These are phyloP conservation scores for Pontederia crassipes DNA, from an alignment of 176 grass and related monocot species.

Conservation along the genomic window DNA sequence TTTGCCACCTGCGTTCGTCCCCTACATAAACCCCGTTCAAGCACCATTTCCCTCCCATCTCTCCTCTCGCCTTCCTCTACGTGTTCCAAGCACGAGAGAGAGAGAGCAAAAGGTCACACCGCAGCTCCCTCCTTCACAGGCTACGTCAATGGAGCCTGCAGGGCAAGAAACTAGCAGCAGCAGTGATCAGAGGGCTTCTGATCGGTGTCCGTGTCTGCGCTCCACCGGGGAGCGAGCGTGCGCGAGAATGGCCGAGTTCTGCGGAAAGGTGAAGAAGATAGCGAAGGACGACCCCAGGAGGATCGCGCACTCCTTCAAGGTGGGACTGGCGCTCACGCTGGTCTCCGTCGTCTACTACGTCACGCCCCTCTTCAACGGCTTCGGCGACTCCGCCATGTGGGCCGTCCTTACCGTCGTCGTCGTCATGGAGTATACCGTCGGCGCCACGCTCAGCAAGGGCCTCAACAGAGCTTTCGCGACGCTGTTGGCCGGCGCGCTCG, in stretches of 20 bases:
- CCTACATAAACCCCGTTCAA: too few species aligned
- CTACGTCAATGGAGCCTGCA: too few species aligned
- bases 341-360: constrained; percentile 72
- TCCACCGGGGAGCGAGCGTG: neutral
- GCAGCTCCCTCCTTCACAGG: too few species aligned
- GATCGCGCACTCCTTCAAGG: constrained; percentile 64
- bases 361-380: constrained; percentile 52
- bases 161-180: too few species aligned
- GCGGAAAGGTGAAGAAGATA: constrained; percentile 33
- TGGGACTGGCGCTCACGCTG: constrained; percentile 67
- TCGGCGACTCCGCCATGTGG: constrained; percentile 55
- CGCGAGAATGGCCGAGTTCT: constrained; percentile 7
- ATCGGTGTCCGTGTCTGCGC: too few species aligned
- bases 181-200: too few species aligned
- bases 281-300: constrained; percentile 55
- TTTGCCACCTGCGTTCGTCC: too few species aligned
- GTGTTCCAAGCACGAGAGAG: too few species aligned
- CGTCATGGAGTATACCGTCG: constrained; percentile 90
- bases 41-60: too few species aligned
- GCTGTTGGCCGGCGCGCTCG: constrained; percentile 45
- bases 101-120: too few species aligned
- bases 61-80: too few species aligned
- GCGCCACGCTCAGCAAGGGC: constrained; percentile 59
- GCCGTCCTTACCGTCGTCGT: constrained; percentile 81
- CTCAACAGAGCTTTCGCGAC: constrained; percentile 55